These are phyloP conservation scores for Fusarium pilosicola DNA, from an alignment of 2,329 filamentous ascomycete species.

Conservation along the genomic window DNA sequence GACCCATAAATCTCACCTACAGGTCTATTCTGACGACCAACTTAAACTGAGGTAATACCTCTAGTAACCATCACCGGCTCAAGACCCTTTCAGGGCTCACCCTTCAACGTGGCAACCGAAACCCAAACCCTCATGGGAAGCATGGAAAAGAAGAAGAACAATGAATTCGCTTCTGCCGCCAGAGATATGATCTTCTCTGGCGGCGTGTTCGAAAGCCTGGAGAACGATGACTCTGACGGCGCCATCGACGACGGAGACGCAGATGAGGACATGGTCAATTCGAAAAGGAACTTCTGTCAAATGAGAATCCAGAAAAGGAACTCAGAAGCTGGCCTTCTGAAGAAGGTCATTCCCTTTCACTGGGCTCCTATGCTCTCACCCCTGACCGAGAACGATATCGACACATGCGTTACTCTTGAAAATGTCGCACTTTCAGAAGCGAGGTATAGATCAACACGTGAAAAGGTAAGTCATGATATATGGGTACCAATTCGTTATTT, in stretches of 20 bases:
- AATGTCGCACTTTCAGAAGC: conserved; percentile 63
- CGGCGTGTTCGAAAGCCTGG: conserved; percentile 7
- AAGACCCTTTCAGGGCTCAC: not conserved
- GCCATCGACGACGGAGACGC: conserved; percentile 56
- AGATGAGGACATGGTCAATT: conserved; percentile 49
- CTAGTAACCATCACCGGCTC: not conserved
- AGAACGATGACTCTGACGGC: conserved; percentile 38
- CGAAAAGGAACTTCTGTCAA: conserved; percentile 54
- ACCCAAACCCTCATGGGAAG: not conserved
- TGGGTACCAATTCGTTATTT: not conserved
- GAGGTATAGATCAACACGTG: conserved; percentile 59
- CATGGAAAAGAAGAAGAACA: conserved; percentile 39
- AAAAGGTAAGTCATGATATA: conserved; percentile 58
- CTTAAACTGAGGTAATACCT: conserved; percentile 29
- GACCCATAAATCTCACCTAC: conserved; percentile 6
- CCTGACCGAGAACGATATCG: conserved; percentile 73
- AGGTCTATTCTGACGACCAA: conserved; percentile 12
- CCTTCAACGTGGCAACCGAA: not conserved
- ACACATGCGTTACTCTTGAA: conserved; percentile 67
- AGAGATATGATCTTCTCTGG: conserved; percentile 44
- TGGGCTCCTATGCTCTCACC: conserved; percentile 73
- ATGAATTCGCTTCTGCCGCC: conserved; percentile 44
- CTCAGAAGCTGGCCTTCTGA: conserved; percentile 47
- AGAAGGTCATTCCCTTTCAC: conserved; percentile 63
- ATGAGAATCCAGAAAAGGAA: conserved; percentile 51